A percentile compares a stretch with the other conserved stretches of the same genome.
Evolutionary conservation across 192 early-diverging fungal species (phyloP).

Genomic region (Coemansia sp.): DNA sequence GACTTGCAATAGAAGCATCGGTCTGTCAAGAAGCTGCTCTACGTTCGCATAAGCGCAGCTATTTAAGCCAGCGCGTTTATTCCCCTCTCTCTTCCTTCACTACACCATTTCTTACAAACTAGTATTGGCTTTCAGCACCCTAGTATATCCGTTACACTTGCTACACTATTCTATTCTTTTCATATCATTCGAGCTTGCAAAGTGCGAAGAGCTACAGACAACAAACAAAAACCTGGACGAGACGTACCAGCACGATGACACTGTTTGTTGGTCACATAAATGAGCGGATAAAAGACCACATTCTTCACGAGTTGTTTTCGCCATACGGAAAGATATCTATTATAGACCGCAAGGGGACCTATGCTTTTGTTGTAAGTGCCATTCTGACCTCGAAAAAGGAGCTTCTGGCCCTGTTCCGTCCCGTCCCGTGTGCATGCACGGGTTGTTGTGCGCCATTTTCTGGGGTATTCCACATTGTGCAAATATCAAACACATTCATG

Average conservation of each 20-base stretch:
- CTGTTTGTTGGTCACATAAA: conserved; percentile 43
- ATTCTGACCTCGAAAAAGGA: not conserved
- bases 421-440: not conserved
- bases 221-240: not conserved
- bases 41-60: not conserved
- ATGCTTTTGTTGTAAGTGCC: conserved; percentile 47
- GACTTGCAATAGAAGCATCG: not conserved
- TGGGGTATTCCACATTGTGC: not conserved
- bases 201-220: not conserved
- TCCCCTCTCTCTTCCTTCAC: not conserved
- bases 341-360: conserved; percentile 39
- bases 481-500: not conserved
- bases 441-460: not conserved
- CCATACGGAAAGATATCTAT: conserved; percentile 22
- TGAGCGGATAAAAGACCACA: conserved; percentile 30
- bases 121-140: not conserved
- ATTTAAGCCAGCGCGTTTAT: not conserved
- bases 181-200: not conserved
- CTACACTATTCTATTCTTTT: not conserved
- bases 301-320: conserved; percentile 22
- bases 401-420: too few relatives aligned
- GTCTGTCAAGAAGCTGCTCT: not conserved
- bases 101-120: not conserved
- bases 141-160: not conserved
- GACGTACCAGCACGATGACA: conserved; percentile 17